Conservation (phyloP, 768 basidiomycete genomes). For the Melanogaster broomeanus region DNA sequence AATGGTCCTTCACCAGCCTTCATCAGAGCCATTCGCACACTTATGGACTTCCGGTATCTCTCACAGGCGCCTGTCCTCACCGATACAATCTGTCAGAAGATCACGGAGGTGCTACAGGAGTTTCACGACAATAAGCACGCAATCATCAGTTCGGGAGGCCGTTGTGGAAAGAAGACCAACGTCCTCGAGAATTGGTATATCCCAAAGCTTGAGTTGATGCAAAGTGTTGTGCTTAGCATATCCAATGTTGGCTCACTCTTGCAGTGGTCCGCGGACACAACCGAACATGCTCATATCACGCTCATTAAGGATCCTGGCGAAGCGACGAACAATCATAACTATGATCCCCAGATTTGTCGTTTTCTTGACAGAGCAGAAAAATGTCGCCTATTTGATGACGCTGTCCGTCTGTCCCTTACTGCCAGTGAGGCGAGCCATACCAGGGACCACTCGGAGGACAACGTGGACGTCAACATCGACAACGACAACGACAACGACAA, state of each 20-base stretch:
- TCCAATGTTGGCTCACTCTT: conserved; percentile 26
- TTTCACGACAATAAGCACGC: conserved; percentile 36
- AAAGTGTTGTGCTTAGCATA: conserved; percentile 33
- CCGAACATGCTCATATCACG: conserved; percentile 35
- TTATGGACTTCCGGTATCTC: conserved; percentile 38
- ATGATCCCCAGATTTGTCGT: conserved; percentile 36
- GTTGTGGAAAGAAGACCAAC: conserved; percentile 21
- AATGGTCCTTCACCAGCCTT: conserved; percentile 28
- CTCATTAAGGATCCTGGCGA: conserved; percentile 33
- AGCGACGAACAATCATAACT: conserved; percentile 33
- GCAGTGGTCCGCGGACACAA: conserved; percentile 38
- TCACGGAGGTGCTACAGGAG: background rate
- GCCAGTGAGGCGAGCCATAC: no score
- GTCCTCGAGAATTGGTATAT: conserved; percentile 39
- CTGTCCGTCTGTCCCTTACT: no score
- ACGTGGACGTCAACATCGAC: no score
- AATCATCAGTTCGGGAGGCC: conserved; percentile 31
- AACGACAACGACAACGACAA: no score
- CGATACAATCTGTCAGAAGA: background rate
- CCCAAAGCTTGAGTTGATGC: conserved; percentile 42
- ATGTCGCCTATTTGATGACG: conserved; percentile 23
- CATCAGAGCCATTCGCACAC: conserved; percentile 34
- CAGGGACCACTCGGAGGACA: no score
- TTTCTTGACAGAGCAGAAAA: conserved; percentile 35
- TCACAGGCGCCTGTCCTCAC: conserved; percentile 1